These are phyloP conservation scores for Colletotrichum tamarilloi DNA, from an alignment of 2,329 filamentous ascomycete species.

Conservation along the genomic window DNA sequence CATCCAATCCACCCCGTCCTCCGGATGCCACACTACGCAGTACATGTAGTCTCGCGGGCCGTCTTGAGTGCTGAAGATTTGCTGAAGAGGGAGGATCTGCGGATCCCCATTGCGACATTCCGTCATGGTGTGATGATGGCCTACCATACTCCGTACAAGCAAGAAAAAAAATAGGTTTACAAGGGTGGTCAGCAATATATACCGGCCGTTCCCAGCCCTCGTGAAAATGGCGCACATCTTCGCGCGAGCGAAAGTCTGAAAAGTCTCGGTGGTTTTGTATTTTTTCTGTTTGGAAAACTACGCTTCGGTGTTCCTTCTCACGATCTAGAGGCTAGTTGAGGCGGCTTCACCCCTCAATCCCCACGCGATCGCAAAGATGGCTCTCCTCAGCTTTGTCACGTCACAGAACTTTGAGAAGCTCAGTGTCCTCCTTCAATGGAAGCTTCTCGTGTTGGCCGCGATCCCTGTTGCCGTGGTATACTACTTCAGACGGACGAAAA, in stretches of 20 bases:
- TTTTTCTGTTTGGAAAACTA: not conserved
- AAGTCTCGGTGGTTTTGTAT: not conserved
- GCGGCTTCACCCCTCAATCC: not conserved
- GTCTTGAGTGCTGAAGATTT: not conserved
- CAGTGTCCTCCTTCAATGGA: conserved; percentile 8
- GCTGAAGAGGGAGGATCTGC: not conserved
- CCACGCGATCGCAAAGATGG: not conserved
- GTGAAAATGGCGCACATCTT: conserved; percentile 19
- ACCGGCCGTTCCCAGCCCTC: not conserved
- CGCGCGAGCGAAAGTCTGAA: not conserved
- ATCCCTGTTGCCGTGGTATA: conserved; percentile 15
- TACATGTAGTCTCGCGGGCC: not conserved
- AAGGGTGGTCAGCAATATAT: not conserved
- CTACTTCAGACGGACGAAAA: conserved; percentile 12
- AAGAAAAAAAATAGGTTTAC: not conserved
- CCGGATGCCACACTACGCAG: not conserved
- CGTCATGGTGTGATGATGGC: not conserved
- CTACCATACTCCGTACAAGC: not conserved
- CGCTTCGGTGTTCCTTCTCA: not conserved
- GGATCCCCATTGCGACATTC: conserved; percentile 10
- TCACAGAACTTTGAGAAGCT: not conserved
- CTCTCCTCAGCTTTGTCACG: conserved; percentile 1
- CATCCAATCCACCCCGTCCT: not conserved
- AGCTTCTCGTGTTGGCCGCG: conserved; percentile 11
- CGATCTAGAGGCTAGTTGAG: not conserved